Conservation (phyloP, 352 stramenopile genomes). For the Globisporangium megalacanthum region DNA sequence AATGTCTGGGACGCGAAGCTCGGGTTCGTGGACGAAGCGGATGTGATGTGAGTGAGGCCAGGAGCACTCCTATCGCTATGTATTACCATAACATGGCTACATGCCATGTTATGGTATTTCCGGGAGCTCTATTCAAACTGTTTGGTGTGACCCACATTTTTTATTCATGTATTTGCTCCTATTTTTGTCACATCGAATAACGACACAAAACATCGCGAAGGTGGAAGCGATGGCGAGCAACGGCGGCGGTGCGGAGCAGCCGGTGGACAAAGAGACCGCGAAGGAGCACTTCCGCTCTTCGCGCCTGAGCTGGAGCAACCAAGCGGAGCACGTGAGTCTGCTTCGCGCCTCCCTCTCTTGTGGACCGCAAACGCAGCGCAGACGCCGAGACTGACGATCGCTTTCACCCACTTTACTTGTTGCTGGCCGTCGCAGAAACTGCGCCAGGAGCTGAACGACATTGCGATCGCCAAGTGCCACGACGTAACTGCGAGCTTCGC, state of each 20-base stretch:
- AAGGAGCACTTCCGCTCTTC: constrained; percentile 71
- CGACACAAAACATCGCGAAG: constrained; percentile 8
- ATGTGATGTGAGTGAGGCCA: constrained; percentile 6
- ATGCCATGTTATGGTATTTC: background rate
- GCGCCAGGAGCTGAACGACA: constrained; percentile 76
- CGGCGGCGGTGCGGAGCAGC: constrained; percentile 25
- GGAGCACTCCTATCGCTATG: too few species aligned
- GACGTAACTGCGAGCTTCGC: constrained; percentile 51
- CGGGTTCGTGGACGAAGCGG: background rate
- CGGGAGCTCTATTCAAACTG: background rate
- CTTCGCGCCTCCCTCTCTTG: background rate
- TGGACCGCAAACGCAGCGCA: too few species aligned
- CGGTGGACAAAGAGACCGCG: constrained; percentile 64
- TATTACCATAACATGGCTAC: too few species aligned
- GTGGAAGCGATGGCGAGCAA: background rate
- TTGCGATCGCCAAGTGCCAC: constrained; percentile 74
- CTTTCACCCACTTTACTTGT: too few species aligned
- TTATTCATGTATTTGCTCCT: background rate
- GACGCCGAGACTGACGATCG: too few species aligned
- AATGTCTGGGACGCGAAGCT: constrained; percentile 3
- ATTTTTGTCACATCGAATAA: constrained; percentile 3
- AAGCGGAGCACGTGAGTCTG: constrained; percentile 63
- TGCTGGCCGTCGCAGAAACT: constrained; percentile 41
- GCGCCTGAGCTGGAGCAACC: constrained; percentile 79
- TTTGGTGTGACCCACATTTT: background rate